Evolutionary conservation across 495 filamentous ascomycete genomes (phyloP), one percentile per base, ranked within the genome.

Genomic region (Podospora didyma): DNA sequence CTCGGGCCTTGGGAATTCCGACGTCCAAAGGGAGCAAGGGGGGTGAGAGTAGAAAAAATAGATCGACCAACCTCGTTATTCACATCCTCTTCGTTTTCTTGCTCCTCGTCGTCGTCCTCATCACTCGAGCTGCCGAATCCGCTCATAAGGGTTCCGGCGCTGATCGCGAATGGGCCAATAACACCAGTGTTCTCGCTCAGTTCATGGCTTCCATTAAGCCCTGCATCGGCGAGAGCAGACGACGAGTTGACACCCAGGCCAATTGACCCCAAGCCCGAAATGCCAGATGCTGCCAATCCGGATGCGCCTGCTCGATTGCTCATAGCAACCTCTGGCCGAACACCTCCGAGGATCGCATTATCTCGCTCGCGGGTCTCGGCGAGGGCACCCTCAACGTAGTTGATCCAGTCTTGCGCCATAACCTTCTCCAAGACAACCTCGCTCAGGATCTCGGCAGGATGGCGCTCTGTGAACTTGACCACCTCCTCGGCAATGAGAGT

Each of bases 401-500:
- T 87, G 50, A 93, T 88, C 94, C 94, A 99, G 50, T 90, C 84
- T 19, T 83, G 81, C 59, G 89, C 86, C 75, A 92, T 86, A 20
- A 97, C 91, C 59, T 87, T 90, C 53, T 97, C 89, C 64, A 96
- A 75, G 4, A 99, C 93, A 11, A 80, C 79, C 49, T 88, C 87
- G 19, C 89, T 91, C 5, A 97, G 80, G 46, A 93, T 70, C 69
- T 97, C 93, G 2, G 91, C 87, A 19, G 92, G 87, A 70, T 96
- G 90, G 20, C 95, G 86, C 70, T 97, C 93, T 37, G 90, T 93
- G 69, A 97, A 99, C 72, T 97, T 97, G 59, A 97, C 94, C 17
- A 99, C 95, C 68, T 99, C 94, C 69, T 99, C 94, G 14, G 94
- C 95, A 54, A 99, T 96, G 14, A 99, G 82, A 0, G 94, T 99